Evolutionary conservation across 169 alveolate species (phyloP).

Genomic region (Babesia gibsoni): DNA sequence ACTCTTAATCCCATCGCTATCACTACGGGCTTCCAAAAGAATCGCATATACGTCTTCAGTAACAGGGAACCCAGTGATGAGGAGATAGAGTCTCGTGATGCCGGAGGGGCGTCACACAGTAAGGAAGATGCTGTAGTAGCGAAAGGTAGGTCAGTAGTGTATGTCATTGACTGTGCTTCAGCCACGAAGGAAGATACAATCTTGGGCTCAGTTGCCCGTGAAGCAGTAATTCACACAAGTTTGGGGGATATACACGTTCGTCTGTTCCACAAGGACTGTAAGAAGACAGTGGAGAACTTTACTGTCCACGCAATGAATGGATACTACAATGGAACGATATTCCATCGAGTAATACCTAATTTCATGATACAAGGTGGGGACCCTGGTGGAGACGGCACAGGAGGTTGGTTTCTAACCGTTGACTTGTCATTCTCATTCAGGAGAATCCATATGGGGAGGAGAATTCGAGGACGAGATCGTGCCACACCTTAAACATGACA

Average conservation of each 20-base stretch:
- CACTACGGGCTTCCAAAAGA: conserved; percentile 75
- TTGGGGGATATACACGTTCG: conserved; percentile 95
- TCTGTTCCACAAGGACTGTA: conserved; percentile 88
- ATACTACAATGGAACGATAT: conserved; percentile 81
- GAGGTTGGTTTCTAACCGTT: conserved; percentile 81
- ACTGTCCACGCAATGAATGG: conserved; percentile 92
- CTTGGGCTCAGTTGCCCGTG: conserved; percentile 73
- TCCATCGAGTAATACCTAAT: conserved; percentile 89
- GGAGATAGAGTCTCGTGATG: conserved; percentile 88
- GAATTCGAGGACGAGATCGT: conserved; percentile 95
- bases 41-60: conserved; percentile 88
- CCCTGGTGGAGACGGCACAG: conserved; percentile 99
- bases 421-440: conserved; percentile 72
- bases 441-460: conserved; percentile 90
- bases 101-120: conserved; percentile 87
- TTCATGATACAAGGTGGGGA: conserved; percentile 99
- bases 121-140: conserved; percentile 46
- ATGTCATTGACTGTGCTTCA: conserved; percentile 40
- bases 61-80: conserved; percentile 86
- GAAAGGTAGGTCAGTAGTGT: conserved; percentile 12
- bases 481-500: conserved; percentile 90
- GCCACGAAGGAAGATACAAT: not conserved
- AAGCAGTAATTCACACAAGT: conserved; percentile 94
- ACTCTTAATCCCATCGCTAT: conserved; percentile 76
- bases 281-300: conserved; percentile 96